Percentiles rank a stretch among this genome's conserved stretches.
Evolutionary conservation across 2,329 filamentous ascomycete genomes (phyloP).

Genomic region (Tolypocladium guangdongense): DNA sequence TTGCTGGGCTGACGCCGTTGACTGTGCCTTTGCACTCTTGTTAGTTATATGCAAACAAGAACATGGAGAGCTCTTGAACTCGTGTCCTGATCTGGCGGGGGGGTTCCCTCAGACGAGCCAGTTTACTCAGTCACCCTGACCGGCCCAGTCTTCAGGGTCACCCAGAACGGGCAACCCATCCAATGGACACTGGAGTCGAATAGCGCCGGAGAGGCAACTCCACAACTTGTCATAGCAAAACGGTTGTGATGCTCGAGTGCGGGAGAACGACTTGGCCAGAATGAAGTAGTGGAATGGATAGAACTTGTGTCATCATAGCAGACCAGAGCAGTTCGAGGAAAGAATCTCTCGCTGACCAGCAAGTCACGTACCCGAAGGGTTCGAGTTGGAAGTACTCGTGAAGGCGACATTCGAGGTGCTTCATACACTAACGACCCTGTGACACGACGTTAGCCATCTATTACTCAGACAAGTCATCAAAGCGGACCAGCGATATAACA

Average conservation of each 20-base stretch:
- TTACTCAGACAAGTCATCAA: background rate
- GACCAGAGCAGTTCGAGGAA: background rate
- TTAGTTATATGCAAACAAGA: background rate
- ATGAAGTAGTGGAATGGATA: slow-evolving; percentile 68
- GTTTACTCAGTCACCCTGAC: slow-evolving; percentile 56
- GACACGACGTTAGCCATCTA: background rate
- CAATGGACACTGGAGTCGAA: slow-evolving; percentile 47
- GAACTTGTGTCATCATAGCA: slow-evolving; percentile 40
- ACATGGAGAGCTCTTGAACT: background rate
- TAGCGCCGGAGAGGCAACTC: slow-evolving; percentile 50
- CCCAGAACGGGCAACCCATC: slow-evolving; percentile 46
- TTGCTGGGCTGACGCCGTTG: background rate
- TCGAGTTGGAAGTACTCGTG: background rate
- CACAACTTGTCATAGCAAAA: slow-evolving; percentile 60
- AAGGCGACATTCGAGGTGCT: background rate
- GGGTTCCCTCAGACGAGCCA: slow-evolving; percentile 45
- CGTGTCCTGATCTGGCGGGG: background rate
- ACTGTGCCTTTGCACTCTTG: background rate
- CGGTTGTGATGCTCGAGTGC: slow-evolving; percentile 43
- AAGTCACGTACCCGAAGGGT: slow-evolving; percentile 10
- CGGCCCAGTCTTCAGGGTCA: slow-evolving; percentile 34
- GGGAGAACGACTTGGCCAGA: slow-evolving; percentile 61
- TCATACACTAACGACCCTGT: background rate
- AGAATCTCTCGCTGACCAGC: too few relatives aligned
- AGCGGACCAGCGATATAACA: background rate